A percentile compares a stretch with the other conserved stretches of the same genome.
These are phyloP conservation scores for Chloroidium sp. DNA, from an alignment of 163 green algal species.

Conservation along the genomic window DNA sequence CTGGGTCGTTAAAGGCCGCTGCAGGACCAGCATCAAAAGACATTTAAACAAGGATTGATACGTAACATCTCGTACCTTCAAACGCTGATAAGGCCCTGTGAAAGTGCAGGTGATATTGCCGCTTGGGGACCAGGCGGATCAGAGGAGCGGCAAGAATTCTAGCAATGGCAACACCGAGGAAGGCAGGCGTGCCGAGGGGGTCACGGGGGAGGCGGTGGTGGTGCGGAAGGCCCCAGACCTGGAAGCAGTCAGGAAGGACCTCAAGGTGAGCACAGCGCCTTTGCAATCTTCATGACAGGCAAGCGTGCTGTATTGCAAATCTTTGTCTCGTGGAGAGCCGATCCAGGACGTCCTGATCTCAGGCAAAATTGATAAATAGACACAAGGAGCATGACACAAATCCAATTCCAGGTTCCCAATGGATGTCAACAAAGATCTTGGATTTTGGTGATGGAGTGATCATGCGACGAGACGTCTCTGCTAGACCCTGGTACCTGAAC, in stretches of 20 bases:
- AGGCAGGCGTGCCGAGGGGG: conserved; percentile 17
- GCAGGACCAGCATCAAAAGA: no score
- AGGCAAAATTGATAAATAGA: no score
- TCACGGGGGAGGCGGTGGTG: conserved; percentile 65
- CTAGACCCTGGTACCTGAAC: background rate
- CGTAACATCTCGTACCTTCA: background rate
- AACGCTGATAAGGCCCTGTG: no score
- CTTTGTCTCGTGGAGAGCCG: no score
- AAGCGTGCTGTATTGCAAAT: no score
- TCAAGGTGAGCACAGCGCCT: background rate
- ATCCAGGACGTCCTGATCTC: no score
- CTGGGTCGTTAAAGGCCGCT: no score
- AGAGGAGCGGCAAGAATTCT: conserved; percentile 22
- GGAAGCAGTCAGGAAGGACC: conserved; percentile 20
- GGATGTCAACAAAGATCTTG: no score
- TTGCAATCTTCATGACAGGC: no score
- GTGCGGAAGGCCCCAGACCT: conserved; percentile 56
- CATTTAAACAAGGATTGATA: background rate
- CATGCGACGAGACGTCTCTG: background rate
- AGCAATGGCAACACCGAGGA: conserved; percentile 20
- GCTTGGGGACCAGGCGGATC: conserved; percentile 11
- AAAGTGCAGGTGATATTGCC: conserved; percentile 19
- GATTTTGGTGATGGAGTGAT: no score
- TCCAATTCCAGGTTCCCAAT: no score
- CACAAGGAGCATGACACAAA: no score